Base-by-base conservation (phyloP, 2,329 filamentous ascomycete genomes). In the Sclerotinia subarctica region DNA sequence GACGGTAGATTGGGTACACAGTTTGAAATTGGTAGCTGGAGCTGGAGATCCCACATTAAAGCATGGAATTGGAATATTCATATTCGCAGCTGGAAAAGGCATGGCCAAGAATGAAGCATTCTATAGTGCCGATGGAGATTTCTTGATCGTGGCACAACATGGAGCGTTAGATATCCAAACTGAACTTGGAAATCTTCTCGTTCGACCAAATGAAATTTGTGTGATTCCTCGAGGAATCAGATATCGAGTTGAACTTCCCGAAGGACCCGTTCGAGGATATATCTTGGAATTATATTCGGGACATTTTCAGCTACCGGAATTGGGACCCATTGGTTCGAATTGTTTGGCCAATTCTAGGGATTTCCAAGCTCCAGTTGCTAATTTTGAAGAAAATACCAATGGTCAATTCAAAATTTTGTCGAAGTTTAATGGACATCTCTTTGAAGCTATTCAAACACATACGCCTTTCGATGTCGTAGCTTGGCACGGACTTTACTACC, bases 101-200 rank as follows among this genome's bases (percentile, higher is more conserved):
- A 96, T 97, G 93, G 82, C 83, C 60, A 80, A 83, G n/a, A 85
- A 86, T 51, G 83, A 89, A 62, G 92, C 92, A 0, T 96, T 94
- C 78, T 96, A 94, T 82, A 94, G 90, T 4, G 90, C 92, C 0
- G 91, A 94, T 76, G 91, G 91, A 17, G 91, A 94, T 77, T 85
- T 92, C 73, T 79, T 94, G 67, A 88, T 94, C 70, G 90, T 94
- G 19, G 84, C 90, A 1, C 91, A 94, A 76, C 86, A 91, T 71
- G 91, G 91, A 2, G 83, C 84, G 19, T 80, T 94, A 51, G 90
- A 94, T 74, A 90, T 94, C 70, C 86, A 89, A 74, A 94, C 91
- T 1, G 91, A 94, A 78, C 82, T 94, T 59, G 92, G 91, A 57
- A 86, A 84, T 75, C 80, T 94, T 7, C 84, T 92, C 54, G 87